Evolutionary conservation across 768 basidiomycete genomes (phyloP).

Genomic region (Hygrophoropsis aurantiaca): DNA sequence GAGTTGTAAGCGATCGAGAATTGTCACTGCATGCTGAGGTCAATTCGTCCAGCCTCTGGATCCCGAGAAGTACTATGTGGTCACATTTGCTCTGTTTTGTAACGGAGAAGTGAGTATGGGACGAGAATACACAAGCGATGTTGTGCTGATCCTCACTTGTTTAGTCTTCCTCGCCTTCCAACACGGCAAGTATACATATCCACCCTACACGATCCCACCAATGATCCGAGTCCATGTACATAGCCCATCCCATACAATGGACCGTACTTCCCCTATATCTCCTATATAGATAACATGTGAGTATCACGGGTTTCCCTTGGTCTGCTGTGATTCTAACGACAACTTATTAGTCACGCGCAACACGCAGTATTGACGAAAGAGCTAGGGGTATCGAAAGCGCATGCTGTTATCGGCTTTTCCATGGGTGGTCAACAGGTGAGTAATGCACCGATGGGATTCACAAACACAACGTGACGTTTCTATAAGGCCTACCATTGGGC

Average conservation of each 20-base stretch:
- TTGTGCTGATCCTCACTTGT: neutral
- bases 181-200: slow-evolving; percentile 17
- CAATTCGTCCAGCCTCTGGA: slow-evolving; percentile 49
- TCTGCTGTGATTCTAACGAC: neutral
- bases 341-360: slow-evolving; percentile 43
- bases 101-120: slow-evolving; percentile 56
- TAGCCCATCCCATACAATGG: slow-evolving; percentile 32
- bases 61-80: slow-evolving; percentile 52
- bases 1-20: neutral
- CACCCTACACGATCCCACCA: neutral
- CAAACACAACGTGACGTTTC: neutral
- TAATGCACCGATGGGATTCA: neutral
- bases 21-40: too few relatives aligned
- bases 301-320: neutral
- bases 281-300: slow-evolving; percentile 15
- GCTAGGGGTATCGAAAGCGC: slow-evolving; percentile 41
- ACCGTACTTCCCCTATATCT: slow-evolving; percentile 27
- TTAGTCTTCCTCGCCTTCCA: slow-evolving; percentile 29
- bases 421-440: slow-evolving; percentile 50
- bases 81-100: slow-evolving; percentile 57
- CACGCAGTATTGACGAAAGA: slow-evolving; percentile 45
- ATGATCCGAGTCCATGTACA: neutral
- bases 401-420: slow-evolving; percentile 48
- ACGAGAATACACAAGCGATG: neutral
- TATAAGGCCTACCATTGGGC: slow-evolving; percentile 51